A percentile compares a stretch with the other conserved stretches of the same genome.
Conservation (phyloP, 2,329 filamentous ascomycete species). For the Amphichorda felina region DNA sequence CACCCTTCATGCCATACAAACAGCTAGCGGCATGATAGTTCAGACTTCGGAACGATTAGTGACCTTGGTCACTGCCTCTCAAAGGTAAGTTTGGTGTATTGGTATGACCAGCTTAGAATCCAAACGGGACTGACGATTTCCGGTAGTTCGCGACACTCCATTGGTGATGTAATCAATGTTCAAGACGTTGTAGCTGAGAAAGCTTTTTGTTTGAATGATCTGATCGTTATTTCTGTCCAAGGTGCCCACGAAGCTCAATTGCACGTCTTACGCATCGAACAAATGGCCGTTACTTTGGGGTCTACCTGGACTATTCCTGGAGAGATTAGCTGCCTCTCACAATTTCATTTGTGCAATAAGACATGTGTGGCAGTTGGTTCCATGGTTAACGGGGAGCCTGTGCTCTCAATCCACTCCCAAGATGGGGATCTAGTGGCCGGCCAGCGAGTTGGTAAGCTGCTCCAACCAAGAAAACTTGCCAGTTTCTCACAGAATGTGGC, state of each 20-base stretch:
- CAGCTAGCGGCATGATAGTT: constrained; percentile 24
- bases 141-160: constrained; percentile 15
- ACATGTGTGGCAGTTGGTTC: constrained; percentile 20
- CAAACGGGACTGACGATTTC: constrained; percentile 2
- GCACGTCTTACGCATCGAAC: constrained; percentile 24
- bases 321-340: constrained; percentile 36
- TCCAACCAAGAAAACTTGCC: not conserved
- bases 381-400: constrained; percentile 16
- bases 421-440: constrained; percentile 8
- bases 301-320: constrained; percentile 24
- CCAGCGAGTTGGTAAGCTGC: not conserved
- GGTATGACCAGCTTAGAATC: too few species aligned
- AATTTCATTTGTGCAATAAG: constrained; percentile 10
- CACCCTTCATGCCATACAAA: constrained; percentile 34
- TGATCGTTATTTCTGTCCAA: constrained; percentile 30
- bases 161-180: constrained; percentile 19
- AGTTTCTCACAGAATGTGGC: not conserved
- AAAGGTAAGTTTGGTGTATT: constrained; percentile 19
- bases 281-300: constrained; percentile 14
- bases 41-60: constrained; percentile 42
- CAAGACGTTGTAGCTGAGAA: constrained; percentile 21
- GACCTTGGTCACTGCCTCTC: constrained; percentile 22
- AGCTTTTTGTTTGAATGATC: constrained; percentile 25
- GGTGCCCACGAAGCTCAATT: constrained; percentile 22
- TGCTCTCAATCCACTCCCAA: constrained; percentile 18